A percentile compares a stretch with the other conserved stretches of the same genome.
phyloP scores from a whole-genome alignment of 1,139 yeast genomes.

The Petasospora fabianii region DNA sequence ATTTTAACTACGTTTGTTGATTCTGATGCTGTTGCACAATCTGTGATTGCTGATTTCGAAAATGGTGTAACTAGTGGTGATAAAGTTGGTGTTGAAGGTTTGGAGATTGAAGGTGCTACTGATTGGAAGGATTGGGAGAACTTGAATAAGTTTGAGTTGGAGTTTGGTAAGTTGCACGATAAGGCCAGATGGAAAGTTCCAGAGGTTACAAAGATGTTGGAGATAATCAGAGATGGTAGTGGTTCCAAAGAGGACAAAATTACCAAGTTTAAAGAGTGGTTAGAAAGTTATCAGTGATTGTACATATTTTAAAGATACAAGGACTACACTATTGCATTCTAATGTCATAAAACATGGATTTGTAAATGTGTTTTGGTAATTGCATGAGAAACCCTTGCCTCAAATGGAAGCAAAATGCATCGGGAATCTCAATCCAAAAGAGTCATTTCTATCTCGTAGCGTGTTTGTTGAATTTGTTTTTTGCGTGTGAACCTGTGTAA shows the following conservation, averaged over 20 bases:
- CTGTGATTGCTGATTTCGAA: slow-evolving; percentile 51
- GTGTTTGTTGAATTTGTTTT: slow-evolving; percentile 1
- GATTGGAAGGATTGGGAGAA: slow-evolving; percentile 73
- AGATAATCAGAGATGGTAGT: slow-evolving; percentile 5
- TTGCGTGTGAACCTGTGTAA: neutral
- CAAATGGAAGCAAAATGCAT: neutral
- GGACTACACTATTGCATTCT: neutral
- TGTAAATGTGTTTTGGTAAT: slow-evolving; percentile 1
- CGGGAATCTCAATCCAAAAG: neutral
- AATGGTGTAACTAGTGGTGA: slow-evolving; percentile 23
- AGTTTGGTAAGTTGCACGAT: slow-evolving; percentile 50
- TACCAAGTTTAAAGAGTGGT: slow-evolving; percentile 6
- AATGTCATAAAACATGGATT: slow-evolving; percentile 12
- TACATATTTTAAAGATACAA: neutral
- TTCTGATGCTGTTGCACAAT: slow-evolving; percentile 69
- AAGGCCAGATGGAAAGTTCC: slow-evolving; percentile 59
- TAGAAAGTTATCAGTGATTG: slow-evolving; percentile 4
- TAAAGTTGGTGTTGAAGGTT: slow-evolving; percentile 11
- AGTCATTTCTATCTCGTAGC: slow-evolving; percentile 2
- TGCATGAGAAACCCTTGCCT: neutral
- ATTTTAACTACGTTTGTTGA: slow-evolving; percentile 91
- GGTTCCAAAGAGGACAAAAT: slow-evolving; percentile 4
- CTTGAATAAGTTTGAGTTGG: slow-evolving; percentile 28
- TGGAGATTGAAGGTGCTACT: slow-evolving; percentile 36
- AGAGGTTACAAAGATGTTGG: slow-evolving; percentile 12